Evolutionary conservation across 441 rosid species (phyloP).

Genomic region (Kokia cookei): DNA sequence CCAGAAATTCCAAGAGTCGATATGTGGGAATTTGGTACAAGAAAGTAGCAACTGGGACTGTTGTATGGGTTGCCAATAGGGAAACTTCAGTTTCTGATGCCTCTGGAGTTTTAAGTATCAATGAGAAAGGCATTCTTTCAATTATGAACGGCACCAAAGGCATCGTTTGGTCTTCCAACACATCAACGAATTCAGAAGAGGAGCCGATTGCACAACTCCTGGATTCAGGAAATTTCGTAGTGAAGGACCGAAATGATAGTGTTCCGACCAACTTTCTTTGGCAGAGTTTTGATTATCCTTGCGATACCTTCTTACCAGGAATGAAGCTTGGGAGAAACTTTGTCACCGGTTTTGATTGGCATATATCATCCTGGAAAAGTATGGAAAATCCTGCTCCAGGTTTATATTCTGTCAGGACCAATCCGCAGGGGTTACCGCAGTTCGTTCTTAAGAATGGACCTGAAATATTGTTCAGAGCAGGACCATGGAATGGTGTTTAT

Average conservation of each 20-base stretch:
- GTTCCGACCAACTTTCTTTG: background rate
- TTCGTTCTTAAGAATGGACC: background rate
- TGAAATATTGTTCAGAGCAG: background rate
- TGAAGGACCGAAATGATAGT: constrained; percentile 1
- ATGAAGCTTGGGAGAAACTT: constrained; percentile 23
- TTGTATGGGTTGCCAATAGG: constrained; percentile 32
- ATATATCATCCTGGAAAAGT: constrained; percentile 19
- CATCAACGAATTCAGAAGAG: background rate
- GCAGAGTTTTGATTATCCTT: constrained; percentile 26
- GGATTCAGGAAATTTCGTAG: constrained; percentile 29
- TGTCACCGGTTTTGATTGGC: background rate
- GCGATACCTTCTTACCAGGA: constrained; percentile 12
- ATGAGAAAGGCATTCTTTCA: constrained; percentile 1
- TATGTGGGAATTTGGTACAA: constrained; percentile 53
- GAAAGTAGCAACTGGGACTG: constrained; percentile 2
- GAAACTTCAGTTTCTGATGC: constrained; percentile 6
- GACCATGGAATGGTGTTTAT: constrained; percentile 18
- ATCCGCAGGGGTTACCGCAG: constrained; percentile 16
- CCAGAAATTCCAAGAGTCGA: constrained; percentile 15
- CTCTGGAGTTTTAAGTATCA: constrained; percentile 15
- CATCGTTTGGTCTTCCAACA: constrained; percentile 3
- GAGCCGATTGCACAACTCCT: constrained; percentile 15
- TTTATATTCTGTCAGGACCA: background rate
- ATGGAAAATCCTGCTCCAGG: constrained; percentile 16
- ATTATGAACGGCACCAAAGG: background rate